Percentiles rank a stretch among this genome's conserved stretches.
Conservation (phyloP, 352 stramenopile species). For the Phytophthora brassicae region DNA sequence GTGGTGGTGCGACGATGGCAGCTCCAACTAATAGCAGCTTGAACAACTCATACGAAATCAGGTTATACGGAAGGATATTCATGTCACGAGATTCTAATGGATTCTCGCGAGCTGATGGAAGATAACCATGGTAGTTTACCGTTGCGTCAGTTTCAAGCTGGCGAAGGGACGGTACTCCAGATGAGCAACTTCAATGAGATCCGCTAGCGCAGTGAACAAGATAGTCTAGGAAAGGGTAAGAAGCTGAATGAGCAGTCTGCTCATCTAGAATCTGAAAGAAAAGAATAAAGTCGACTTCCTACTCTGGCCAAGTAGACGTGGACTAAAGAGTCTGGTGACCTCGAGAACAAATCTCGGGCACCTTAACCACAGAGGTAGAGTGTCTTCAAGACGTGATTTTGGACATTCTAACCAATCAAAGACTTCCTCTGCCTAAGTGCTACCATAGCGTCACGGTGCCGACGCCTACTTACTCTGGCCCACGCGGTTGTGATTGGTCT, state of each 20-base stretch:
- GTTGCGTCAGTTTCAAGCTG: background rate
- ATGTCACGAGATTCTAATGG: background rate
- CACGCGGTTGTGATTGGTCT: too few species aligned
- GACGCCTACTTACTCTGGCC: too few species aligned
- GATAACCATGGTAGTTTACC: too few species aligned
- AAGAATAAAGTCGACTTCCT: constrained; percentile 11
- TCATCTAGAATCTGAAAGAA: constrained; percentile 8
- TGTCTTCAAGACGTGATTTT: background rate
- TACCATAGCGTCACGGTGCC: background rate
- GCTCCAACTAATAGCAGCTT: too few species aligned
- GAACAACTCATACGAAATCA: too few species aligned
- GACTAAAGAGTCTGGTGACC: background rate
- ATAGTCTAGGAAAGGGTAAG: background rate
- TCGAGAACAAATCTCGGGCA: background rate
- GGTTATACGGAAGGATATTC: background rate
- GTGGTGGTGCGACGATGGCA: constrained; percentile 36
- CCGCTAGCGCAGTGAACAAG: background rate
- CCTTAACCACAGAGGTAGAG: background rate
- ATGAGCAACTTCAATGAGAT: background rate
- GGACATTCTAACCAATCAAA: background rate
- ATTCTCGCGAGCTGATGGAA: background rate
- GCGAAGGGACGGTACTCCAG: too few species aligned
- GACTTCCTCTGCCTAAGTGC: constrained; percentile 6
- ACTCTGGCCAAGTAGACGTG: constrained; percentile 15
- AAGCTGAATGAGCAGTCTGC: background rate